Conservation (phyloP, 225 moss, liverwort and hornwort species). For the Climacium dendroides region DNA sequence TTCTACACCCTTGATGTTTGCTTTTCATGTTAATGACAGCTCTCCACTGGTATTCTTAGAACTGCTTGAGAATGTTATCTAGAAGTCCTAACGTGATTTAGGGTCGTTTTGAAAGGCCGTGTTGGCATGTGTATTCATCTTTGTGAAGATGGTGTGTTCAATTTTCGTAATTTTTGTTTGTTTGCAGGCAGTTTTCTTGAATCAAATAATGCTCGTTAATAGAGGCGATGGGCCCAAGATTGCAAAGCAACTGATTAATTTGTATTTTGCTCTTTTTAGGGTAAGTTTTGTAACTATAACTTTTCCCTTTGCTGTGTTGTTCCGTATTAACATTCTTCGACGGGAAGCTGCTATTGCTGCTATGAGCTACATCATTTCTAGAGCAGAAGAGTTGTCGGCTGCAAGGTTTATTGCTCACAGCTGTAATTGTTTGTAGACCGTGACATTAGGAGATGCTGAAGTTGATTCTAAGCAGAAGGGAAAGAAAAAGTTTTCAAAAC, state of each 20-base stretch:
- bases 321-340: not conserved
- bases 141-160: not conserved
- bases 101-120: not conserved
- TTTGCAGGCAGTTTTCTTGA: slow-evolving; percentile 87
- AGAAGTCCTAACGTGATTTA: not conserved
- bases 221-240: slow-evolving; percentile 77
- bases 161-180: not conserved
- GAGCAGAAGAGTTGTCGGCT: not conserved
- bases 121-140: not conserved
- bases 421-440: slow-evolving; percentile 34
- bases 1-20: not conserved
- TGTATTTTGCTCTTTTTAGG: slow-evolving; percentile 91
- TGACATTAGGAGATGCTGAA: slow-evolving; percentile 44
- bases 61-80: not conserved
- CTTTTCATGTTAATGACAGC: not conserved
- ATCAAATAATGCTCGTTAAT: slow-evolving; percentile 69
- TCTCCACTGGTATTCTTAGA: not conserved
- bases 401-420: not conserved
- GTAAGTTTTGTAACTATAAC: slow-evolving; percentile 6
- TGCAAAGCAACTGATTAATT: slow-evolving; percentile 79
- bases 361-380: not conserved
- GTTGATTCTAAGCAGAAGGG: slow-evolving; percentile 25
- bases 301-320: not conserved
- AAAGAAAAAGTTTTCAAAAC: slow-evolving; percentile 27
- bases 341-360: not conserved